phyloP scores from a whole-genome alignment of 192 early-diverging fungal species.

The Coemansia sp. region DNA sequence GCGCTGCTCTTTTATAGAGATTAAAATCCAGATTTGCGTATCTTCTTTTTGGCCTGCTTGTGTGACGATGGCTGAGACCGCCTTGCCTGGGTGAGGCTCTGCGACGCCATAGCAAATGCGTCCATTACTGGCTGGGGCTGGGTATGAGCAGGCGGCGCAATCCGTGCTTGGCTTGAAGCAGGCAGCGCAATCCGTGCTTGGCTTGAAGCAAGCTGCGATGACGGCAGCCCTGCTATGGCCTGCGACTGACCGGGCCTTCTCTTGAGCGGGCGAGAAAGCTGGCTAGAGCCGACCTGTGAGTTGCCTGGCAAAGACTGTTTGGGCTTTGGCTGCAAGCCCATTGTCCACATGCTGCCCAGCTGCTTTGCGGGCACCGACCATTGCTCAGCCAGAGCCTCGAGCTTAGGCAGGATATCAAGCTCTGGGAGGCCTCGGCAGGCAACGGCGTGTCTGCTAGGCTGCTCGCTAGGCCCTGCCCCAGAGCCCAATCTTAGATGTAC shows the following conservation, averaged over 20 bases:
- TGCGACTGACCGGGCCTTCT: neutral
- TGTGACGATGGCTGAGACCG: neutral
- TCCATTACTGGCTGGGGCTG: neutral
- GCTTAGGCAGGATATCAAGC: neutral
- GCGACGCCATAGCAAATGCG: conserved; percentile 13
- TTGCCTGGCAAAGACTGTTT: neutral
- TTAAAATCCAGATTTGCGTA: conserved; percentile 39
- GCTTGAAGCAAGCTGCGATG: neutral
- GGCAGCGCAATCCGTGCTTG: neutral
- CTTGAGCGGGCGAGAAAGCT: neutral
- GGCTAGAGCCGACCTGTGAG: neutral
- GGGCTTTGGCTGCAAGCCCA: neutral
- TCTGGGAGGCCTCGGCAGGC: neutral
- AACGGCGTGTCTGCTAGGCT: neutral
- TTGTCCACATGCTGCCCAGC: conserved; percentile 13
- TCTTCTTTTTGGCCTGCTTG: conserved; percentile 28
- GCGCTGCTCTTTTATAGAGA: too few relatives aligned
- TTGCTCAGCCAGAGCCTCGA: neutral
- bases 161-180: neutral
- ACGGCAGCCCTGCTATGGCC: neutral
- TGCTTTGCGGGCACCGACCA: conserved; percentile 2
- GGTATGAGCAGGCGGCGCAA: neutral
- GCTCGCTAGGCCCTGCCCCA: neutral
- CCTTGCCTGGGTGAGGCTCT: neutral
- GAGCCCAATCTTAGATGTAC: neutral